Evolutionary conservation across 129 eudicot genomes (phyloP), one percentile per base, ranked within the genome.

Genomic region (Sambucus nigra): DNA sequence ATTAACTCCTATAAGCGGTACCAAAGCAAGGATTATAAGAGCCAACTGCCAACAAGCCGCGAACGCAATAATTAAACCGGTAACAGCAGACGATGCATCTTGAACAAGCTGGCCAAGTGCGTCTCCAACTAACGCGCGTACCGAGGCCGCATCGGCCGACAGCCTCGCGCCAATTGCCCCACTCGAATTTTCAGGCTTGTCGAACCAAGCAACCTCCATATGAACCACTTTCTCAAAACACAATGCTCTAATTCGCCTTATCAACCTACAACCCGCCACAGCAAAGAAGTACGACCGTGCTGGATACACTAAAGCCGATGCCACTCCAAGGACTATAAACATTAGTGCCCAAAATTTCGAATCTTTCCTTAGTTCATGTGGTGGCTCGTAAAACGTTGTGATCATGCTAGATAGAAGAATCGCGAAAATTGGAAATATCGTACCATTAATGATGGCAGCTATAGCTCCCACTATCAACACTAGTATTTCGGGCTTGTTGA

Each of bases 141-240:
- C 75, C 6, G 60, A 64, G 12, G 94, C 87, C 20, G 96, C 96
- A 75, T 88, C 94, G 16, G 84, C 61, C 5, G 94, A 88, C 28
- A 83, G 69, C 68, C 86, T 71, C 2, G 96, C 91, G 29, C 96
- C 94, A 44, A 88, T 76, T 17, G 76, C 80, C 25, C 97, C 95
- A 62, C 92, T 88, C 1, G 97, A 75, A 52, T 88, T 71, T 21
- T 76, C 85, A 0, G 92, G 67, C 55, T 80, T 76, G 64, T 88
- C 97, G 40, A 84, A 88, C 97, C 97, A 88, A 22, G 82, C 76
- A 5, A 88, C 80, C 53, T 88, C 97, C 95, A 88, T 88, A 32
- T 50, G 53, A n/a, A 79, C 75, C 48, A 84, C 85, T 55, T 76
- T 88, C 55, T 80, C 76, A 57, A 88, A 88, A 63, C 95, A 80